Evolutionary conservation across 2,329 filamentous ascomycete genomes (phyloP).

Genomic region (Monilinia fructicola): DNA sequence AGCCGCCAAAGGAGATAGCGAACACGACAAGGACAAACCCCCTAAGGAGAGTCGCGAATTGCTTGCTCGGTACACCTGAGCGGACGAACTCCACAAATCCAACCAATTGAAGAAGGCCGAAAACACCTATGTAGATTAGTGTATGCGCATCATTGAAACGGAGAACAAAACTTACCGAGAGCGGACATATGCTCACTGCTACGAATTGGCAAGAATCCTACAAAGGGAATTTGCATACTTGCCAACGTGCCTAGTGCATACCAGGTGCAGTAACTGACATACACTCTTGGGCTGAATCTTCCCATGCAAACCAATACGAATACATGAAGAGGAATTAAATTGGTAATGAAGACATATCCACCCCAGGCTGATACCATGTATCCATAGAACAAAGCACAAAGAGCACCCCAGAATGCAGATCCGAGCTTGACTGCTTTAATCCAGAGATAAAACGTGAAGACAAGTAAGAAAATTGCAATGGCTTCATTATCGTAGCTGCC

Average conservation of each 20-base stretch:
- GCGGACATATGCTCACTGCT: slow-evolving; percentile 99
- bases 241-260: slow-evolving; percentile 93
- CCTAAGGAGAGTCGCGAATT: slow-evolving; percentile 88
- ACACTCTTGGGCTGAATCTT: slow-evolving; percentile 87
- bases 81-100: slow-evolving; percentile 90
- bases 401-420: slow-evolving; percentile 92
- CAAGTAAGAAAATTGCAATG: slow-evolving; percentile 96
- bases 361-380: slow-evolving; percentile 99
- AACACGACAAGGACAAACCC: slow-evolving; percentile 74
- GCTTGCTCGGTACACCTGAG: slow-evolving; percentile 82
- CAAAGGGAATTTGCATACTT: slow-evolving; percentile 99
- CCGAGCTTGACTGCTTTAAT: slow-evolving; percentile 97
- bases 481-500: slow-evolving; percentile 99
- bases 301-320: slow-evolving; percentile 97
- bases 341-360: slow-evolving; percentile 99
- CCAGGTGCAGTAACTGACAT: slow-evolving; percentile 97
- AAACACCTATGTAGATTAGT: slow-evolving; percentile 64
- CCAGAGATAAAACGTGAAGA: slow-evolving; percentile 98
- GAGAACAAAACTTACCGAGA: slow-evolving; percentile 60
- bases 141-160: slow-evolving; percentile 19
- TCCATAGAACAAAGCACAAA: slow-evolving; percentile 94
- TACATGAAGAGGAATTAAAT: slow-evolving; percentile 88
- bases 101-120: slow-evolving; percentile 90
- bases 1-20: slow-evolving; percentile 65
- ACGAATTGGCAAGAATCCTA: slow-evolving; percentile 92